These are phyloP conservation scores for Aspergillus persii DNA, from an alignment of 2,329 filamentous ascomycete species.

Conservation along the genomic window DNA sequence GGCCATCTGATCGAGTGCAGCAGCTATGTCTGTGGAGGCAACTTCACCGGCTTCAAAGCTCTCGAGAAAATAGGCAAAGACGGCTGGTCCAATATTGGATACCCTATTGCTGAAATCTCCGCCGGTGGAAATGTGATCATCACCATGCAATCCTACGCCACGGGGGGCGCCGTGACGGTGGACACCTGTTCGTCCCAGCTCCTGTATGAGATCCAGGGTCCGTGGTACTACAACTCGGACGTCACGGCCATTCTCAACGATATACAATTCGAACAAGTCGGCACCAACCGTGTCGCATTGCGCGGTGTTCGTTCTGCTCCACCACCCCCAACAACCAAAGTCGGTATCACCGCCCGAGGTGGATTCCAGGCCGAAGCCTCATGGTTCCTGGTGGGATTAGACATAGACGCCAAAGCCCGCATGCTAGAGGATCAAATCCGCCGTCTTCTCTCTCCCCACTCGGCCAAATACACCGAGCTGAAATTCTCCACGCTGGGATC, in stretches of 20 bases:
- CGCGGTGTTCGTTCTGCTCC: conserved; percentile 44
- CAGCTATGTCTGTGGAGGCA: conserved; percentile 45
- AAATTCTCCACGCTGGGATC: conserved; percentile 33
- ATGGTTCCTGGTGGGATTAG: conserved; percentile 46
- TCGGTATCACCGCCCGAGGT: conserved; percentile 47
- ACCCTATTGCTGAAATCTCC: conserved; percentile 48
- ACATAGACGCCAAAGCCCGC: conserved; percentile 47
- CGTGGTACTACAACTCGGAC: conserved; percentile 58
- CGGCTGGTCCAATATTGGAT: conserved; percentile 47
- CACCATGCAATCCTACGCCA: conserved; percentile 42
- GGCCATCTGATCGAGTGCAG: conserved; percentile 43
- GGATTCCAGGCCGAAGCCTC: conserved; percentile 49
- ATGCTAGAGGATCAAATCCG: conserved; percentile 48
- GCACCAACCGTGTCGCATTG: conserved; percentile 50
- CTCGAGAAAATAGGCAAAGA: conserved; percentile 25
- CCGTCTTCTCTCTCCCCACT: conserved; percentile 34
- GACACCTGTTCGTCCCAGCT: conserved; percentile 55
- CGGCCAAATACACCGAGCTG: conserved; percentile 31
- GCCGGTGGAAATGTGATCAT: conserved; percentile 41
- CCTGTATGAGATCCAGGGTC: conserved; percentile 56
- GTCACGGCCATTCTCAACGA: conserved; percentile 53
- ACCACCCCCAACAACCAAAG: conserved; percentile 52
- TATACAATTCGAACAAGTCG: conserved; percentile 53
- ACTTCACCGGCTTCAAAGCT: conserved; percentile 44
- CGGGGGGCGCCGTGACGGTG: conserved; percentile 44